phyloP scores from a whole-genome alignment of 2,329 filamentous ascomycete species.

The Lasiodiplodia sp. region DNA sequence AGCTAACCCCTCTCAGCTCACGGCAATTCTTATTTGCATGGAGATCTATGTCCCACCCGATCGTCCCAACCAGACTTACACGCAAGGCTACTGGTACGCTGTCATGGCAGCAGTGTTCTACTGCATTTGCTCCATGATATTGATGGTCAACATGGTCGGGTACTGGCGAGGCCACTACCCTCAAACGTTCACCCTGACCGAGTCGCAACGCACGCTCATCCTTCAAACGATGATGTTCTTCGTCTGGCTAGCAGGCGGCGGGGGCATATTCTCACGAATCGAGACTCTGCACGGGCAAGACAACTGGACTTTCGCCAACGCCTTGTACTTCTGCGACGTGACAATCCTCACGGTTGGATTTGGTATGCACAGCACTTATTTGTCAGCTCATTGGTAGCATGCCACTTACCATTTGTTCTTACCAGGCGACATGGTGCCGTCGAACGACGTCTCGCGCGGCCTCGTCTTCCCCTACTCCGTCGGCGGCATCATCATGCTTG shows the following conservation, averaged over 20 bases:
- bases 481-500: constrained; percentile 82
- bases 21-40: constrained; percentile 71
- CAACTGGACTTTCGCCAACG: constrained; percentile 78
- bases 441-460: constrained; percentile 66
- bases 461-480: constrained; percentile 85
- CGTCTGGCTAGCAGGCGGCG: constrained; percentile 80
- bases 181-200: constrained; percentile 79
- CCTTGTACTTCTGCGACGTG: constrained; percentile 57
- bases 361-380: background rate
- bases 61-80: constrained; percentile 64
- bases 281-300: constrained; percentile 56
- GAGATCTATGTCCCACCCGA: constrained; percentile 65
- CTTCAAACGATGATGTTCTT: constrained; percentile 88
- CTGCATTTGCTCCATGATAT: constrained; percentile 76
- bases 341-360: constrained; percentile 52
- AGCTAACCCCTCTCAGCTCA: constrained; percentile 55
- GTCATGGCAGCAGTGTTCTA: constrained; percentile 82
- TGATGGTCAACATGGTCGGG: constrained; percentile 81
- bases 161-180: constrained; percentile 77
- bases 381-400: background rate
- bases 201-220: constrained; percentile 86
- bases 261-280: constrained; percentile 74
- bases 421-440: constrained; percentile 62
- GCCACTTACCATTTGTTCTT: background rate
- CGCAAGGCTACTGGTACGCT: constrained; percentile 87